Percentiles rank a stretch among this genome's conserved stretches.
These are phyloP conservation scores for Boletus austroedulis DNA, from an alignment of 1,284 basidiomycete species.

Conservation along the genomic window DNA sequence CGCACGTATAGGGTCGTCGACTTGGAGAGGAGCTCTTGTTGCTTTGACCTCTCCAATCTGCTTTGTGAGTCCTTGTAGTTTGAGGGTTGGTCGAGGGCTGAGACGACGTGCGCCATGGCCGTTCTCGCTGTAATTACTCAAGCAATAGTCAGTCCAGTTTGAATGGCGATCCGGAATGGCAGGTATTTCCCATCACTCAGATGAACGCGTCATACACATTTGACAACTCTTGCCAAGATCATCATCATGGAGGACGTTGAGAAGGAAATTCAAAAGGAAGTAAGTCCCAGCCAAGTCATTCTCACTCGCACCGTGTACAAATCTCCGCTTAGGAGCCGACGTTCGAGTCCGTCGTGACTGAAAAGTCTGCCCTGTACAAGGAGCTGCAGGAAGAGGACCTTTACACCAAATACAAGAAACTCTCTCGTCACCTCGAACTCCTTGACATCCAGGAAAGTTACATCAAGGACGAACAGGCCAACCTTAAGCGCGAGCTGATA, in stretches of 20 bases:
- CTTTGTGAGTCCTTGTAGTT: conserved; percentile 92
- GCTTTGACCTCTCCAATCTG: conserved; percentile 67
- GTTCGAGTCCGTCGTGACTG: conserved; percentile 81
- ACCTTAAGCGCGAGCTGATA: conserved; percentile 95
- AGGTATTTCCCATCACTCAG: conserved; percentile 27
- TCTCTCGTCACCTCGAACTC: conserved; percentile 90
- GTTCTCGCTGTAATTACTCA: conserved; percentile 5
- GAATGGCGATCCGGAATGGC: conserved; percentile 17
- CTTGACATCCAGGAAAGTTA: conserved; percentile 96
- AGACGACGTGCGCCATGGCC: conserved; percentile 84
- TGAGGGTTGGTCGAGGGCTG: conserved; percentile 86
- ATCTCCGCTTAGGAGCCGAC: conserved; percentile 71
- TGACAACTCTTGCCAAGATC: conserved; percentile 17
- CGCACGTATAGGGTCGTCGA: conserved; percentile 78
- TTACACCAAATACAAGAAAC: conserved; percentile 94
- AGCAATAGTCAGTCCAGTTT: background rate
- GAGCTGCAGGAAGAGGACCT: conserved; percentile 90
- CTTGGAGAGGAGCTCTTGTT: conserved; percentile 67
- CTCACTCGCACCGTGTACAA: background rate
- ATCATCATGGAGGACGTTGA: conserved; percentile 71
- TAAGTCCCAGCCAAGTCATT: conserved; percentile 37
- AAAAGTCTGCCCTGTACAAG: conserved; percentile 83
- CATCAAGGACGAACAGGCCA: conserved; percentile 98
- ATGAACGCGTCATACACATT: conserved; percentile 36
- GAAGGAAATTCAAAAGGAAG: conserved; percentile 84